phyloP scores from a whole-genome alignment of 2,329 filamentous ascomycete species.

The Diaporthe australafricana region DNA sequence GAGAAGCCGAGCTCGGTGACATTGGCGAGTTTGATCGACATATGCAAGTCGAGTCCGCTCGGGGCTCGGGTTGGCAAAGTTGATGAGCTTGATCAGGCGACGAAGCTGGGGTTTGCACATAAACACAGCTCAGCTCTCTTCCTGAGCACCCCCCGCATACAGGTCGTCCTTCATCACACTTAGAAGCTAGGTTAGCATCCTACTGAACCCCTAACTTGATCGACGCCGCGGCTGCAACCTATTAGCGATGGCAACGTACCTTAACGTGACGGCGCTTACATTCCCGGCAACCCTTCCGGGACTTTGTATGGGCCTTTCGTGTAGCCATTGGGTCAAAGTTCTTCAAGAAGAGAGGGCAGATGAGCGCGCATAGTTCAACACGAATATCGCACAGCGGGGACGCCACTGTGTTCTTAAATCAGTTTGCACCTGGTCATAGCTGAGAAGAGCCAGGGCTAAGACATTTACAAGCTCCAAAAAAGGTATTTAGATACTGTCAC shows the following conservation, averaged over 20 bases:
- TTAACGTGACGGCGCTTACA: conserved; percentile 49
- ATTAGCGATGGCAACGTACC: not conserved
- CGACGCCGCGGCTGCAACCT: not conserved
- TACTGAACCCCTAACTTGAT: not conserved
- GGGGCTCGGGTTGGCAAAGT: not conserved
- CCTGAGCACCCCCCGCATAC: conserved; percentile 46
- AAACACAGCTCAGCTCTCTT: conserved; percentile 44
- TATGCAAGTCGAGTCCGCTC: not conserved
- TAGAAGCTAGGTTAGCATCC: not conserved
- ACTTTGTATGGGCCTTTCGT: conserved; percentile 43
- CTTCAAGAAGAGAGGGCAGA: too few relatives aligned
- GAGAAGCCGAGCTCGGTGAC: not conserved
- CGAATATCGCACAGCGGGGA: too few relatives aligned
- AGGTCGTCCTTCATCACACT: conserved; percentile 48
- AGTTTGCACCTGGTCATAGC: too few relatives aligned
- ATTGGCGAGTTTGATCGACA: not conserved
- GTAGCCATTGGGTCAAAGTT: not conserved
- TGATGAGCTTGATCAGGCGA: not conserved
- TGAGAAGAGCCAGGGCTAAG: too few relatives aligned
- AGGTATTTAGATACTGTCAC: too few relatives aligned
- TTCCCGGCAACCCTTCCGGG: conserved; percentile 46
- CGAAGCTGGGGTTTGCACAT: conserved; percentile 31
- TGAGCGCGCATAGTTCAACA: too few relatives aligned
- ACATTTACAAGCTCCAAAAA: too few relatives aligned
- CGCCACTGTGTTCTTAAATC: too few relatives aligned